Evolutionary conservation across 139 green algal species (phyloP).

Genomic region (Chlorella ohadii): DNA sequence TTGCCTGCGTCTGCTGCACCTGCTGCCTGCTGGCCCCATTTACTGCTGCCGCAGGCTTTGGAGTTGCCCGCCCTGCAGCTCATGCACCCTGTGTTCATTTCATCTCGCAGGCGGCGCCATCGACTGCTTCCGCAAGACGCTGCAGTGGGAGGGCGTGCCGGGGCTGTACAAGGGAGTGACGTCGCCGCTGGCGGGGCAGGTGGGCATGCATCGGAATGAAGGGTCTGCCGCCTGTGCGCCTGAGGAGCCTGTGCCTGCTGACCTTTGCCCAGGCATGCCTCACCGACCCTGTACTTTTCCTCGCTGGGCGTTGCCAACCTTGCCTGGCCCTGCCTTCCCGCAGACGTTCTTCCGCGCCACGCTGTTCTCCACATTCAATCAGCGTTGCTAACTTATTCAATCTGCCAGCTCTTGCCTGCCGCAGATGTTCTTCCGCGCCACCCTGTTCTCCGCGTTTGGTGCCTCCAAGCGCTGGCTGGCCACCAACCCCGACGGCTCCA

Average conservation of each 20-base stretch:
- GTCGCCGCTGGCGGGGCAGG: constrained; percentile 84
- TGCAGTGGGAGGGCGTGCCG: constrained; percentile 88
- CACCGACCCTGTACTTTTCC: too few relatives aligned
- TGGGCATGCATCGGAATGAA: neutral
- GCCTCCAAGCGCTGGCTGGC: constrained; percentile 82
- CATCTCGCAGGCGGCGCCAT: constrained; percentile 76
- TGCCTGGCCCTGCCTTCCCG: too few relatives aligned
- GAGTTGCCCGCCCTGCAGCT: too few relatives aligned
- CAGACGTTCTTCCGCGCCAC: too few relatives aligned
- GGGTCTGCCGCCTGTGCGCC: too few relatives aligned
- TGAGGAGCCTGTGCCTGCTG: too few relatives aligned
- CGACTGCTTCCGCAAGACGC: constrained; percentile 91
- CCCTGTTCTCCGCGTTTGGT: constrained; percentile 90
- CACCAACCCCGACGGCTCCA: constrained; percentile 81
- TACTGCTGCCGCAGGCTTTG: too few relatives aligned
- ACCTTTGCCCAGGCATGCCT: too few relatives aligned
- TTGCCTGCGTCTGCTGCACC: neutral
- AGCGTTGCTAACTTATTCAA: neutral
- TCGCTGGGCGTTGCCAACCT: too few relatives aligned
- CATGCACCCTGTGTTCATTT: too few relatives aligned
- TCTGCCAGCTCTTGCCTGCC: neutral
- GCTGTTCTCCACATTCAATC: too few relatives aligned
- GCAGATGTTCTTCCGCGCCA: constrained; percentile 93
- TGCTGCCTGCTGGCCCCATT: too few relatives aligned
- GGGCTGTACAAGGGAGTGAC: constrained; percentile 96